A percentile compares a stretch with the other conserved stretches of the same genome.
Conservation (phyloP, 345 rosid species). For the Melaleuca alternifolia region DNA sequence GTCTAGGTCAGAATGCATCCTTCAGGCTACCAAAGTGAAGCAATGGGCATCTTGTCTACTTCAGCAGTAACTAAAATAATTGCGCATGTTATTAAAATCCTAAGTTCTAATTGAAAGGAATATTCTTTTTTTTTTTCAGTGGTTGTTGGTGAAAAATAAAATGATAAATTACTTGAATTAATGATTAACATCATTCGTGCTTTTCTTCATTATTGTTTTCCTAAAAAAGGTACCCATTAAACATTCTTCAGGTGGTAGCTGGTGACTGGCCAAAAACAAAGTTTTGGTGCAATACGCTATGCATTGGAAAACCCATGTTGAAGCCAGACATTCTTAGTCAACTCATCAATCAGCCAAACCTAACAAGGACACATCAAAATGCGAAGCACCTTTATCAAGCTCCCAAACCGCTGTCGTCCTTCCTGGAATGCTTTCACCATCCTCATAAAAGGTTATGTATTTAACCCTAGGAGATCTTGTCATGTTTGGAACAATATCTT, state of each 20-base stretch:
- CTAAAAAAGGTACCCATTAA: neutral
- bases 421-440: constrained; percentile 79
- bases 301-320: neutral
- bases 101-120: neutral
- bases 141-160: neutral
- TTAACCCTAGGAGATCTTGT: constrained; percentile 71
- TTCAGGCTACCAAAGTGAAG: too few relatives aligned
- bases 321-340: neutral
- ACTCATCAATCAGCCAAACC: neutral
- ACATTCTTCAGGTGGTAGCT: neutral
- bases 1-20: too few relatives aligned
- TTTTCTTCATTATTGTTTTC: neutral
- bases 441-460: constrained; percentile 87
- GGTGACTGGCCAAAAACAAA: neutral
- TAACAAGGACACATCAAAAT: neutral
- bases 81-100: neutral
- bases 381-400: constrained; percentile 68
- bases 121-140: neutral
- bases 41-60: neutral
- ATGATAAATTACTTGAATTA: neutral
- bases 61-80: neutral
- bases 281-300: neutral
- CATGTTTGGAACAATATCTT: constrained; percentile 81
- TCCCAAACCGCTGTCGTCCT: constrained; percentile 98
- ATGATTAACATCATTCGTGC: neutral